These are phyloP conservation scores for Trichoderma simmonsii DNA, from an alignment of 2,329 filamentous ascomycete genomes.

Conservation along the genomic window DNA sequence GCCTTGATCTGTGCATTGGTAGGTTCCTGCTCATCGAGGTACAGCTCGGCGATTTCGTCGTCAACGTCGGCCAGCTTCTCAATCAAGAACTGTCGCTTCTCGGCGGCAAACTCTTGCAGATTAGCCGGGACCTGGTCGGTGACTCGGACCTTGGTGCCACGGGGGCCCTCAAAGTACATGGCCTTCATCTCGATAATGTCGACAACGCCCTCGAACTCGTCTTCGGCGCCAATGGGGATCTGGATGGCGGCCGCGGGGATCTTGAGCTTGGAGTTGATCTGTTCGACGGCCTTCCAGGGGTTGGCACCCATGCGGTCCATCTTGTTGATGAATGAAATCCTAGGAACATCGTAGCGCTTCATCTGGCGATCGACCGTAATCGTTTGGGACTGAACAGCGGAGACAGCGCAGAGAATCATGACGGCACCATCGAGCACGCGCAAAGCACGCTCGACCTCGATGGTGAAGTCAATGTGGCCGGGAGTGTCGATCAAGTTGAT, in stretches of 20 bases:
- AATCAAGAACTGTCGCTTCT: slow-evolving; percentile 82
- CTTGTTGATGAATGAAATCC: slow-evolving; percentile 97
- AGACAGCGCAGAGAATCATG: slow-evolving; percentile 97
- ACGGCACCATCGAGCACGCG: slow-evolving; percentile 94
- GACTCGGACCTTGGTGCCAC: slow-evolving; percentile 73
- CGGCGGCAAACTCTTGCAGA: slow-evolving; percentile 68
- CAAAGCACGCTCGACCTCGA: slow-evolving; percentile 93
- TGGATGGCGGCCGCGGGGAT: slow-evolving; percentile 90
- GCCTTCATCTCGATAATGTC: slow-evolving; percentile 91
- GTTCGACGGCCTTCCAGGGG: slow-evolving; percentile 94
- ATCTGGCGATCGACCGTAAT: slow-evolving; percentile 98
- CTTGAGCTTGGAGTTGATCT: slow-evolving; percentile 95
- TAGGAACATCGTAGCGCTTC: slow-evolving; percentile 94
- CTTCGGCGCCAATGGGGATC: slow-evolving; percentile 88
- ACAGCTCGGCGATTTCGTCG: slow-evolving; percentile 94
- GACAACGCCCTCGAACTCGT: slow-evolving; percentile 87
- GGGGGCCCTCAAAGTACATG: slow-evolving; percentile 83
- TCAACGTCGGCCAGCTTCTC: slow-evolving; percentile 97
- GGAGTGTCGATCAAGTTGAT: slow-evolving; percentile 99
- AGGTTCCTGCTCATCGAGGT: slow-evolving; percentile 81
- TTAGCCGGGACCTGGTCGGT: slow-evolving; percentile 81
- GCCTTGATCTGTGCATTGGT: slow-evolving; percentile 81
- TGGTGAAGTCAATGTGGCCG: slow-evolving; percentile 98
- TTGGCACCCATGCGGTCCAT: slow-evolving; percentile 99
- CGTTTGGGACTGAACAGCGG: slow-evolving; percentile 94